Evolutionary conservation across 2,329 filamentous ascomycete genomes (phyloP).

Genomic region (Aspergillus pseudonomiae): DNA sequence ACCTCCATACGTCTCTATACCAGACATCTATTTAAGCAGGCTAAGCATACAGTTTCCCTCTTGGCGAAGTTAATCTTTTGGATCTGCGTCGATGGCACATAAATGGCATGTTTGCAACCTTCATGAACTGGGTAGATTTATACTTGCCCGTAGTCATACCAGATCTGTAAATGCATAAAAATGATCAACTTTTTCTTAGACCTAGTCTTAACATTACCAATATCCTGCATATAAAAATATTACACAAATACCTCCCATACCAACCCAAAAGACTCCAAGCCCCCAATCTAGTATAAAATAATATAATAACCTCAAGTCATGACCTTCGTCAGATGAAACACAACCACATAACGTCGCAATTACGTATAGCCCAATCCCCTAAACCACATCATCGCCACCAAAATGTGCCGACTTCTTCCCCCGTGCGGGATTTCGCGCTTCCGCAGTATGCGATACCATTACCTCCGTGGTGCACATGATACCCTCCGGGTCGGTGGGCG

Average conservation of each 20-base stretch:
- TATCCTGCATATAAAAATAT: not conserved
- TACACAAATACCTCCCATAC: not conserved
- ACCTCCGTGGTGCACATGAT: slow-evolving; percentile 20
- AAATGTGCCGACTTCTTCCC: not conserved
- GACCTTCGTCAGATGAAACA: not conserved
- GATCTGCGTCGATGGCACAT: not conserved
- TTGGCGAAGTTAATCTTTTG: not conserved
- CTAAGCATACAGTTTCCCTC: not conserved
- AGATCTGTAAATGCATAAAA: not conserved
- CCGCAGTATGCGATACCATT: slow-evolving; percentile 4
- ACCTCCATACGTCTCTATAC: not conserved
- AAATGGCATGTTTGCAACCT: not conserved
- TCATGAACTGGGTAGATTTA: not conserved
- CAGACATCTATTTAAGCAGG: not conserved
- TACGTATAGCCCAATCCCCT: not conserved
- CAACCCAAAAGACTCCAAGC: not conserved
- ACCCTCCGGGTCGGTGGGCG: not conserved
- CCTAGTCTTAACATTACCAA: not conserved
- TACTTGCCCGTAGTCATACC: not conserved
- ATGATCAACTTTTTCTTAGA: not conserved
- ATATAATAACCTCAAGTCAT: not conserved
- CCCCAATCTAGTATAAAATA: not conserved
- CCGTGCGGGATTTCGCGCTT: not conserved
- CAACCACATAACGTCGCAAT: too few relatives aligned
- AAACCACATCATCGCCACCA: not conserved